Evolutionary conservation across 805 yeast genomes (phyloP).

Genomic region (Ogataea naganishii): DNA sequence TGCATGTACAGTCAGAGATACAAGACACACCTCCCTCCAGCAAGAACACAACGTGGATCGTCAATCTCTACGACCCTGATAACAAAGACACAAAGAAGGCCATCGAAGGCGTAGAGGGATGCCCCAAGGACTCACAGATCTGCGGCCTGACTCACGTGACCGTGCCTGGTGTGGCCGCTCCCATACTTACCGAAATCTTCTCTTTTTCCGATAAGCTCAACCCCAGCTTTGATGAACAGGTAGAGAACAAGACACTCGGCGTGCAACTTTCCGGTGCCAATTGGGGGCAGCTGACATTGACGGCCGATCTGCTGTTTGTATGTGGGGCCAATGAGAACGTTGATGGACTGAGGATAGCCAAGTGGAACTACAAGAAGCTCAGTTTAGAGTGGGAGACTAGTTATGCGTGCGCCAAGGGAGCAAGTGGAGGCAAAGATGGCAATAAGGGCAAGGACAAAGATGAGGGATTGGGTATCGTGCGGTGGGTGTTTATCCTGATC

Average conservation of each 20-base stretch:
- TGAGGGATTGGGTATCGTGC: conserved; percentile 67
- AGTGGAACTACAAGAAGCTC: conserved; percentile 30
- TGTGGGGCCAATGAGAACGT: conserved; percentile 31
- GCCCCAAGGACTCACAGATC: conserved; percentile 65
- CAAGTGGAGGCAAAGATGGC: conserved; percentile 21
- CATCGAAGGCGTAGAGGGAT: conserved; percentile 31
- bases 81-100: conserved; percentile 21
- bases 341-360: conserved; percentile 20
- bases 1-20: conserved; percentile 30
- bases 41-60: conserved; percentile 54
- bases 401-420: conserved; percentile 28
- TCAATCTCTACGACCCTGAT: conserved; percentile 61
- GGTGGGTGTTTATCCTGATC: conserved; percentile 73
- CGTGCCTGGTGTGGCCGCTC: conserved; percentile 33
- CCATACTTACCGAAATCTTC: conserved; percentile 51
- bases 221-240: conserved; percentile 23
- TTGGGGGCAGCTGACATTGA: conserved; percentile 61
- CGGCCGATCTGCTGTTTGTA: conserved; percentile 36
- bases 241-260: conserved; percentile 21
- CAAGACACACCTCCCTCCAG: conserved; percentile 74
- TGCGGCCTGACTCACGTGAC: conserved; percentile 64
- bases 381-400: conserved; percentile 23
- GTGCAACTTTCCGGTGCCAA: conserved; percentile 40
- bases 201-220: conserved; percentile 40
- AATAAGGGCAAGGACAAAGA: conserved; percentile 17